phyloP scores from a whole-genome alignment of 2,329 filamentous ascomycete genomes.

The Dichotomopilus funicola region DNA sequence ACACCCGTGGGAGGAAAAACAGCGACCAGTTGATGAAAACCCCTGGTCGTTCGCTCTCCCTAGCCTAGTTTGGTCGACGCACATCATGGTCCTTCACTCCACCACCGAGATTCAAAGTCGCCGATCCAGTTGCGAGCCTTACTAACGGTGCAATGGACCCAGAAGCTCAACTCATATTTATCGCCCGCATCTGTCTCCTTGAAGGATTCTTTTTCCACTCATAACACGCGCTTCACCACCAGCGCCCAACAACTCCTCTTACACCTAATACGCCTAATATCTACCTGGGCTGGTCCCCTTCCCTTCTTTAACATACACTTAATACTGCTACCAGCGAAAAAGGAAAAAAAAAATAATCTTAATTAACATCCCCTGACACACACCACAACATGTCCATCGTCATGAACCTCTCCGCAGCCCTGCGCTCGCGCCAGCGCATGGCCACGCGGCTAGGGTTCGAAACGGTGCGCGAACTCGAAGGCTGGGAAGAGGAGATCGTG shows the following conservation, averaged over 20 bases:
- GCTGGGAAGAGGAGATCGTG: constrained; percentile 12
- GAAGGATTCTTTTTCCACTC: too few relatives aligned
- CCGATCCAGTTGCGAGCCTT: neutral
- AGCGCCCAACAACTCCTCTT: too few relatives aligned
- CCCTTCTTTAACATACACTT: neutral
- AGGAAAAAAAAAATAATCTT: neutral
- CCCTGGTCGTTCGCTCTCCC: neutral
- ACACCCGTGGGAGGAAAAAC: neutral
- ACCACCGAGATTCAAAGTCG: neutral
- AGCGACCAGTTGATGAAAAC: neutral
- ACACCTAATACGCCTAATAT: neutral
- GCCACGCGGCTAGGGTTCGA: constrained; percentile 10
- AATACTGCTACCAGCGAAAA: neutral
- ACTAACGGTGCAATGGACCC: neutral
- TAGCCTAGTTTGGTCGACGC: neutral
- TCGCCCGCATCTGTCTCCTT: neutral
- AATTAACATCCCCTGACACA: neutral
- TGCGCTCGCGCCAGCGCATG: neutral
- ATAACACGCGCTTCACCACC: too few relatives aligned
- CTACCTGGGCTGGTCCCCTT: neutral
- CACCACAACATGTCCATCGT: neutral
- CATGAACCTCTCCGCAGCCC: neutral
- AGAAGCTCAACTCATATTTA: neutral
- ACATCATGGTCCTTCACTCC: neutral
- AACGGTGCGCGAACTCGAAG: neutral